Base-by-base conservation (phyloP, 257 asterid genomes). In the Buddleja alternifolia region DNA sequence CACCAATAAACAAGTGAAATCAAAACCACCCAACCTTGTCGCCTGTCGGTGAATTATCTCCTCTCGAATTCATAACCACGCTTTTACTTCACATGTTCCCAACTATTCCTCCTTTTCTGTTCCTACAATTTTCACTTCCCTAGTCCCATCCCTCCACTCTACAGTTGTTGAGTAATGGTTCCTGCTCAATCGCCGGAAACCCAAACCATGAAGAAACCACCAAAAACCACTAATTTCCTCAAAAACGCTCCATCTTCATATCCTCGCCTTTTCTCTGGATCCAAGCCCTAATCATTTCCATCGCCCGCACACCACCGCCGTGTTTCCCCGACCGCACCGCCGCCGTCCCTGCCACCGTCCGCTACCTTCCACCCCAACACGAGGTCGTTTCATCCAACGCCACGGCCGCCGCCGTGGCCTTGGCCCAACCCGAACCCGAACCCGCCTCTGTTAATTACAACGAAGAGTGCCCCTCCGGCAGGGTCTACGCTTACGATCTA, bases 401-500 rank as follows among this genome's bases (percentile, higher is more conserved):
- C 25, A 60, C 77, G 10, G 39, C 58, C 17, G 60, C 42, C 42
- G 7, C 7, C n/a, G n/a, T n/a, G n/a, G n/a, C n/a, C n/a, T n/a
- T n/a, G n/a, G n/a, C n/a, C n/a, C n/a, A n/a, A n/a, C 12, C 23
- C 11, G 46, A 32, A 29, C 47, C 79, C 9, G 45, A n/a, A 0
- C 8, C 75, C 40, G 60, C 71, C n/a, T 9, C 78, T 6, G 64
- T 52, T 10, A 63, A 24, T 16, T 81, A 50, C 78, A 81, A 71
- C 59, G 86, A 79, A 21, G 89, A 82, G 8, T 93, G 99, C 60
- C 87, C 81, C 56, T 86, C 85, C 52, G 99, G 99, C 19, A 73
- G 83, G 16, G 84, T 93, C 17, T 93, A 67, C 78, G 90, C 86
- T 17, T 93, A 93, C 85, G 90, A 90, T 10, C 84, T 93, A 0